Conservation (phyloP, 179 eudicot genomes). For the Silene vulgaris region DNA sequence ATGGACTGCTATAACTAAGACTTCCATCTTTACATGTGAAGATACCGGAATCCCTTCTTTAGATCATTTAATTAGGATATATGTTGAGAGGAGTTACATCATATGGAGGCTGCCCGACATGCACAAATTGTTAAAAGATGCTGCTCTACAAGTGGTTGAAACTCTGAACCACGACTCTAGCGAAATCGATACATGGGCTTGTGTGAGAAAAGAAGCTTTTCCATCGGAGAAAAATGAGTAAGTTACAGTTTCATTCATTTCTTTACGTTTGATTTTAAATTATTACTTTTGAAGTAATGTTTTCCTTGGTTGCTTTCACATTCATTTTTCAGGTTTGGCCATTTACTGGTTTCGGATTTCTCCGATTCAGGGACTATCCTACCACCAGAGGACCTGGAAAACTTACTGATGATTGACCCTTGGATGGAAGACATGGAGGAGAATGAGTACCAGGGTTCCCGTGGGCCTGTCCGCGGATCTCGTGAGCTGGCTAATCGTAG, state of each 20-base stretch:
- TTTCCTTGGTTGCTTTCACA: slow-evolving; percentile 5
- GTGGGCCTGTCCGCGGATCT: slow-evolving; percentile 42
- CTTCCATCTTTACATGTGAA: slow-evolving; percentile 51
- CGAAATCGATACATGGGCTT: slow-evolving; percentile 78
- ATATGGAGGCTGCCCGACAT: slow-evolving; percentile 94
- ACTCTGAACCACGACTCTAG: slow-evolving; percentile 40
- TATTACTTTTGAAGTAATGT: not conserved
- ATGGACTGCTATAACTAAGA: slow-evolving; percentile 50
- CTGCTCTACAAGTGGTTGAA: slow-evolving; percentile 59
- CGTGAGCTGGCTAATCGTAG: slow-evolving; percentile 69
- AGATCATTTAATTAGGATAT: slow-evolving; percentile 80
- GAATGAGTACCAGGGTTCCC: slow-evolving; percentile 39
- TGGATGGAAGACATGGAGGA: slow-evolving; percentile 41
- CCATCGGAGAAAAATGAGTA: slow-evolving; percentile 84
- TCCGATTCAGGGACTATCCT: slow-evolving; percentile 78
- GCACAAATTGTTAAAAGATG: slow-evolving; percentile 67
- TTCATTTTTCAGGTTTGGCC: slow-evolving; percentile 50
- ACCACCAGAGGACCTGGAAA: slow-evolving; percentile 88
- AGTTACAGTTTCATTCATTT: slow-evolving; percentile 26
- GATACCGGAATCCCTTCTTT: slow-evolving; percentile 60
- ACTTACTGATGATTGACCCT: slow-evolving; percentile 69
- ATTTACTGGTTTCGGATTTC: slow-evolving; percentile 76
- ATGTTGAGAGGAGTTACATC: slow-evolving; percentile 79
- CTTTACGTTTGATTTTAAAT: not conserved
- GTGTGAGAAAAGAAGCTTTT: slow-evolving; percentile 85